Percentiles rank a stretch among this genome's conserved stretches.
phyloP scores from a whole-genome alignment of 345 rosid species.

The Populus davidiana region DNA sequence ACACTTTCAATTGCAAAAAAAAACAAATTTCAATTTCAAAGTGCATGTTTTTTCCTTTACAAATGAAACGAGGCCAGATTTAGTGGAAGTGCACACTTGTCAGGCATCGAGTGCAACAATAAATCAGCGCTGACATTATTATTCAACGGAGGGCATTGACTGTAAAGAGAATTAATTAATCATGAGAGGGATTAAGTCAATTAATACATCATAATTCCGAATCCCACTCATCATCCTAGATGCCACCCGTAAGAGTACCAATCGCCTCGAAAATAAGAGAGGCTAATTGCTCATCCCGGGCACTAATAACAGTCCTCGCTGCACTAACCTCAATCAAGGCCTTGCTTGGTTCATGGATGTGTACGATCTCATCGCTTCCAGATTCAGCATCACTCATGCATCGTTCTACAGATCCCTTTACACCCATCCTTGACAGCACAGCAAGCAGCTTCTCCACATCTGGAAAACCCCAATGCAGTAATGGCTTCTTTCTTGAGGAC shows the following conservation, averaged over 20 bases:
- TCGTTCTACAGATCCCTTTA: slow-evolving; percentile 43
- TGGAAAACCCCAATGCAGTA: slow-evolving; percentile 51
- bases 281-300: slow-evolving; percentile 47
- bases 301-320: slow-evolving; percentile 39
- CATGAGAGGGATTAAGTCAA: no score
- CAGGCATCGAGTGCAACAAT: no score
- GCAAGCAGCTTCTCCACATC: slow-evolving; percentile 44
- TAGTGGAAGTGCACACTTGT: no score
- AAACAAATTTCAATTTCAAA: no score
- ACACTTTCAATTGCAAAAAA: no score
- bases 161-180: no score
- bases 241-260: slow-evolving; percentile 39
- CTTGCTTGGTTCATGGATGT: slow-evolving; percentile 38
- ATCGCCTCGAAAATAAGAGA: slow-evolving; percentile 45
- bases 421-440: slow-evolving; percentile 47
- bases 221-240: slow-evolving; percentile 18
- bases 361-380: slow-evolving; percentile 21
- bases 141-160: no score
- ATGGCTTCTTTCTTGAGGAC: slow-evolving; percentile 27
- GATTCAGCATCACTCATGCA: slow-evolving; percentile 25
- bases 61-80: no score
- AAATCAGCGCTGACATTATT: no score
- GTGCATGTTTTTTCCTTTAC: no score
- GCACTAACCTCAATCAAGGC: slow-evolving; percentile 45
- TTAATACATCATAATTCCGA: no score